Evolutionary conservation across 1,284 basidiomycete species (phyloP).

Genomic region (Takashimella tepidaria): DNA sequence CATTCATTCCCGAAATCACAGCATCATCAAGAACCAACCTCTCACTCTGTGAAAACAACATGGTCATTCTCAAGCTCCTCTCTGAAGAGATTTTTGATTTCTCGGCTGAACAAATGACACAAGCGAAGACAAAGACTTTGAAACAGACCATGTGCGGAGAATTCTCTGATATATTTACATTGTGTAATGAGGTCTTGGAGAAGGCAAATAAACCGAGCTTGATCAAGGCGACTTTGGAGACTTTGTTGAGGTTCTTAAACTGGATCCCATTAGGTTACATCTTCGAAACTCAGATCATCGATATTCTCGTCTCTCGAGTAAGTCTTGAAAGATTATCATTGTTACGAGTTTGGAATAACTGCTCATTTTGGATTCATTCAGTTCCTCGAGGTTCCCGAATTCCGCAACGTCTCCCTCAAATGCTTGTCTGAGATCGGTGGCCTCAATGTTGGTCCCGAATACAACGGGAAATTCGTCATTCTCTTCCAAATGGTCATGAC

Average conservation of each 20-base stretch:
- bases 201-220: conserved; percentile 96
- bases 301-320: conserved; percentile 82
- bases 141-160: conserved; percentile 98
- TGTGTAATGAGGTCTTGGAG: conserved; percentile 92
- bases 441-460: conserved; percentile 93
- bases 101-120: conserved; percentile 98
- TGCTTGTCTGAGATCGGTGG: conserved; percentile 96
- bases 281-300: conserved; percentile 97
- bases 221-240: conserved; percentile 94
- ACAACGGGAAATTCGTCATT: conserved; percentile 96
- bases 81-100: conserved; percentile 99
- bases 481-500: conserved; percentile 99
- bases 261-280: conserved; percentile 99
- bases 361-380: conserved; percentile 38
- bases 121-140: conserved; percentile 92
- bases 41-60: conserved; percentile 98
- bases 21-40: conserved; percentile 95
- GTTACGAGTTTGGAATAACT: too few species aligned
- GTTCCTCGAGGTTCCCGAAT: conserved; percentile 96
- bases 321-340: too few species aligned
- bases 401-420: conserved; percentile 95
- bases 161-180: conserved; percentile 92
- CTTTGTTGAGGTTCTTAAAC: conserved; percentile 91
- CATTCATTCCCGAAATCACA: conserved; percentile 95
- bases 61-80: conserved; percentile 95